Base-by-base conservation (phyloP, 345 rosid species). In the Syzygium grande region DNA sequence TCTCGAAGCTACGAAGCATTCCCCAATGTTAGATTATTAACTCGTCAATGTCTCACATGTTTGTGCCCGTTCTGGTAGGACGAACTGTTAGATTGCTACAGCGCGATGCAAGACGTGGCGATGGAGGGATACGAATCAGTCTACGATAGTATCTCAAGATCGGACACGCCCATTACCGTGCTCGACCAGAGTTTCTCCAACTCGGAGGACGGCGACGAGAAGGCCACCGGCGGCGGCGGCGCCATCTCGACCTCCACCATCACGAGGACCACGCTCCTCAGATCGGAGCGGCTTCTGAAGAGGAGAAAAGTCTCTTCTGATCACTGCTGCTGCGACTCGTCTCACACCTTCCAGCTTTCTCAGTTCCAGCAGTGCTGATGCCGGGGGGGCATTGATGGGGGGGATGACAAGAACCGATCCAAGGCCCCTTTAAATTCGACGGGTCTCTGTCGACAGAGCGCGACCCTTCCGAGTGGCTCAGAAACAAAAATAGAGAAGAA, bases 141-240 rank as follows among this genome's bases (percentile, higher is more conserved):
- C 16, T 83, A 87, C 27, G 92, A 92, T 27, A 79, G 85, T 34
- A 38, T 86, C 56, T 92, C 93, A 14, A 92, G 91, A 84, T 89
- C 93, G 46, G 87, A 90, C 91, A 93, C 96, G 1, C 93, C 95
- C 61, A 63, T 85, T 19, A 90, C 92, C 51, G 92, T 94, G 80
- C 89, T 92, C 78, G 94, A 93, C 79, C 88, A 92, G 85, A 87
- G 84, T 6, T 91, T 90, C 49, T 68, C 86, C 41, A 30, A 27
- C 85, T 34, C 80, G 11, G 80, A 38, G 80, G 80, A 73, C 49
- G 14, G 25, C 17, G 80, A 73, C 25, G 49, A 73, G 80, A 73
- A 73, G 80, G 46, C 46, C 38, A 73, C 80, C 10, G 80, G 25
- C 13, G 80, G 49, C 25, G 6, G 78, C 0, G 46, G 46, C 80